A percentile compares a stretch with the other conserved stretches of the same genome.
These are phyloP conservation scores for Tolypocladium sp. DNA, from an alignment of 2,329 filamentous ascomycete species.

Conservation along the genomic window DNA sequence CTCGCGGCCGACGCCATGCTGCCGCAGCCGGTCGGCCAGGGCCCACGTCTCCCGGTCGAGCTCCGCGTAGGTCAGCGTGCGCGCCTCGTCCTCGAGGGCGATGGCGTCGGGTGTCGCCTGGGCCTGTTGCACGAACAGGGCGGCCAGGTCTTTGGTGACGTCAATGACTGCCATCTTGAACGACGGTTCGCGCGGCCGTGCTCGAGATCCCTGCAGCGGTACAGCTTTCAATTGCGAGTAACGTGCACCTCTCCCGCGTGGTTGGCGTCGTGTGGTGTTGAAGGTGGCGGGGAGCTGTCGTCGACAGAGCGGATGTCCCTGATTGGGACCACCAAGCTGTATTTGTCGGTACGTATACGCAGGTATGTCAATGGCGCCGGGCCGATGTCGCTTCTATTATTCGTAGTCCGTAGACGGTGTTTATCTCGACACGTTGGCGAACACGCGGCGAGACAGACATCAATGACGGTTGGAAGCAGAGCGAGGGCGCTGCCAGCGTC, in stretches of 20 bases:
- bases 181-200: too few relatives aligned
- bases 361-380: background rate
- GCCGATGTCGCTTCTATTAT: background rate
- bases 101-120: conserved; percentile 57
- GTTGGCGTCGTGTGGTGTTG: background rate
- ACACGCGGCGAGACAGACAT: background rate
- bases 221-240: background rate
- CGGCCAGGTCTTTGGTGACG: conserved; percentile 60
- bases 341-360: background rate
- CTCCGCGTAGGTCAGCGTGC: conserved; percentile 62
- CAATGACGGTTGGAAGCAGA: too few relatives aligned
- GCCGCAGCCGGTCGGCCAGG: conserved; percentile 56
- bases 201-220: background rate
- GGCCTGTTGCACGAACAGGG: conserved; percentile 63
- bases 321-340: background rate
- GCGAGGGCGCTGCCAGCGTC: background rate
- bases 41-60: conserved; percentile 57
- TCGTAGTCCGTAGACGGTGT: too few relatives aligned
- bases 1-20: conserved; percentile 63
- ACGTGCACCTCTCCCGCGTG: background rate
- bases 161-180: conserved; percentile 57
- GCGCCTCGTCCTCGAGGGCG: conserved; percentile 62
- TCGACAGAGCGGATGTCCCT: background rate
- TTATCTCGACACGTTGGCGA: background rate
- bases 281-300: background rate